phyloP scores from a whole-genome alignment of 768 basidiomycete genomes.

The Neoboletus magnificus region DNA sequence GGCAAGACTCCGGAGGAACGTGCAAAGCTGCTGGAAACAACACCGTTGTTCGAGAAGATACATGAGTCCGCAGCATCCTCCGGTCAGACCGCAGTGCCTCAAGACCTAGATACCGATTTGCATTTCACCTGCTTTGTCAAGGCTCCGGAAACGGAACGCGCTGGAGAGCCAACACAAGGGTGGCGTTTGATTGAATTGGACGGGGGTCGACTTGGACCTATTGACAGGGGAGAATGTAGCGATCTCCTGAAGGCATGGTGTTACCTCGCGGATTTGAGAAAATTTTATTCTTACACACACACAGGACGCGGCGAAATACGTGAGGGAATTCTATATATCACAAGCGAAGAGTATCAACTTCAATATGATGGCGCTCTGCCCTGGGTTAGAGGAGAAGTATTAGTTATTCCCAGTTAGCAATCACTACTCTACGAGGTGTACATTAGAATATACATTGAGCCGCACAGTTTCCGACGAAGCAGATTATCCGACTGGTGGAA shows the following conservation, averaged over 20 bases:
- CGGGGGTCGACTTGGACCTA: slow-evolving; percentile 70
- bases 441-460: not conserved
- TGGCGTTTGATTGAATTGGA: slow-evolving; percentile 78
- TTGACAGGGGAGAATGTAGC: slow-evolving; percentile 68
- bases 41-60: slow-evolving; percentile 71
- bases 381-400: slow-evolving; percentile 16
- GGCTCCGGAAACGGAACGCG: slow-evolving; percentile 44
- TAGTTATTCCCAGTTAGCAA: slow-evolving; percentile 4
- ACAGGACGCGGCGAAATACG: slow-evolving; percentile 46
- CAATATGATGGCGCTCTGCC: slow-evolving; percentile 47
- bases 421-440: slow-evolving; percentile 8
- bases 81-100: slow-evolving; percentile 68
- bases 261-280: not conserved
- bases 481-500: not conserved
- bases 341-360: slow-evolving; percentile 40
- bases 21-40: slow-evolving; percentile 70
- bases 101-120: slow-evolving; percentile 64
- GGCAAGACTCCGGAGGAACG: slow-evolving; percentile 71
- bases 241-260: slow-evolving; percentile 54
- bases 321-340: slow-evolving; percentile 42
- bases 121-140: slow-evolving; percentile 89
- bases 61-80: slow-evolving; percentile 66
- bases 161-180: slow-evolving; percentile 21
- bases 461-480: not conserved
- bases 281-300: not conserved